Evolutionary conservation across 1,139 yeast species (phyloP), one percentile per base, ranked within the genome.

Genomic region (Pneumocystis canis): DNA sequence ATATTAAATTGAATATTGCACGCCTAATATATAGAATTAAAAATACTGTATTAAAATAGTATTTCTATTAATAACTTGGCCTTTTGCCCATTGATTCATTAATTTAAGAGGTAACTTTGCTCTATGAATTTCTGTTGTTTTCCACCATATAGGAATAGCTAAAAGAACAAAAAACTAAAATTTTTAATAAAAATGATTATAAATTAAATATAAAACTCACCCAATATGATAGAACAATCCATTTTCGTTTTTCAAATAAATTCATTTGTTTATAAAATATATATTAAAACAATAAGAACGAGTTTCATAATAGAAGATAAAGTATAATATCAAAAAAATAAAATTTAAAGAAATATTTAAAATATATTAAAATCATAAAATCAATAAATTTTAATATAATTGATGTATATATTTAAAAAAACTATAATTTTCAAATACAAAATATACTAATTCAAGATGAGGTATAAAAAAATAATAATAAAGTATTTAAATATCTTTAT

Each of bases 71-170:
- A 84, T 66, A n/a, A 75, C 73, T 11, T 73, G 62, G 40, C 74
- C 68, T n/a, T 69, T 67, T 56, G 78, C 76, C 63, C 79, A 74
- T 6, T 72, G 68, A 62, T 77, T 73, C 65, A 88, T 82, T 64
- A 79, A 78, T 6, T 76, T 77, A 11, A 78, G 73, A 4, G 95
- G 95, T 61, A 89, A 76, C 33, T 82, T 82, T 0, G 95, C 94
- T 66, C 96, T 78, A 69, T 86, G 82, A 9, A 88, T 82, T 28
- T 84, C 78, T 3, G 96, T 87, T 47, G 95, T 82, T 60, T 74
- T 72, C 64, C 78, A 75, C 85, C 92, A 89, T 66, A 87, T 73
- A 1, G 96, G 96, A 25, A 83, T 70, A 1, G 96, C 96, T n/a
- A 87, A 72, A 5, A 79, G 69, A 1, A 78, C 54, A 25, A 47